Percentiles rank a stretch among this genome's conserved stretches.
These are phyloP conservation scores for Bocquillonia castaneifolia DNA, from an alignment of 441 rosid species.

Conservation along the genomic window DNA sequence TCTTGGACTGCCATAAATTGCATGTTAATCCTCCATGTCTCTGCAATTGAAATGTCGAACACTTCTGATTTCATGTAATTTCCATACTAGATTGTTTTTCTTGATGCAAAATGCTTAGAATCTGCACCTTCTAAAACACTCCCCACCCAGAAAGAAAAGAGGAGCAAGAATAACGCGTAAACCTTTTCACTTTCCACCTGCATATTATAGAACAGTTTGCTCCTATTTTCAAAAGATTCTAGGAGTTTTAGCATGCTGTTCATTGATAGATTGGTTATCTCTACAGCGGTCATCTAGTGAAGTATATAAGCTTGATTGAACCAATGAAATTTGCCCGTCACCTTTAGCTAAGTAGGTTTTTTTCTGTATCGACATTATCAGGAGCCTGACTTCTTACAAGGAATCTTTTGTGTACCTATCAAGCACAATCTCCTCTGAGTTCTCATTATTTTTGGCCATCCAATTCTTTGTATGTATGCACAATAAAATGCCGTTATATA, in stretches of 20 bases:
- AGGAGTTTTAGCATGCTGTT: too few relatives aligned
- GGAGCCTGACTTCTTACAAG: neutral
- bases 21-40: neutral
- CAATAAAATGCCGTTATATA: neutral
- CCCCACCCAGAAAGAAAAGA: too few relatives aligned
- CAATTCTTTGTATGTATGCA: neutral
- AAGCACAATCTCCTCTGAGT: neutral
- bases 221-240: neutral
- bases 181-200: neutral
- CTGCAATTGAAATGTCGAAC: neutral
- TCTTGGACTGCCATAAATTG: neutral
- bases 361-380: neutral
- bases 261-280: too few relatives aligned
- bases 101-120: neutral
- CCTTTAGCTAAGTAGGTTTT: neutral
- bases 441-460: neutral
- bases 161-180: too few relatives aligned
- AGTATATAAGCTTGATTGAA: neutral
- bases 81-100: constrained; percentile 1
- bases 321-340: neutral
- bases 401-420: neutral
- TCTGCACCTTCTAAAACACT: too few relatives aligned
- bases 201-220: neutral
- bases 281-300: neutral
- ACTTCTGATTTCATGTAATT: neutral